phyloP scores from a whole-genome alignment of 129 eudicot genomes.

The Flaveria ramosissima region DNA sequence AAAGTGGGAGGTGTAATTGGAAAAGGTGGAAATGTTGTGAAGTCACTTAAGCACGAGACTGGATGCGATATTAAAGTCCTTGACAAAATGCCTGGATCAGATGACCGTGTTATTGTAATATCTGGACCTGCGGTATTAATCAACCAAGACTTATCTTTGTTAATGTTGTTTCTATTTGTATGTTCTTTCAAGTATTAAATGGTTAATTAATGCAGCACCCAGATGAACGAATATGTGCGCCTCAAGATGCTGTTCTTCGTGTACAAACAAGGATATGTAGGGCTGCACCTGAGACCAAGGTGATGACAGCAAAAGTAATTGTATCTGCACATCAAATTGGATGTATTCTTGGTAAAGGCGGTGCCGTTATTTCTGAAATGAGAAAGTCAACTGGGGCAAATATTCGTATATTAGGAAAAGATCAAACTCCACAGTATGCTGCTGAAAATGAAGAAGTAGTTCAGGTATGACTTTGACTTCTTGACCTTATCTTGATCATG shows the following conservation, averaged over 20 bases:
- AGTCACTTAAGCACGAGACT: constrained; percentile 83
- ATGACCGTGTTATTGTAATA: constrained; percentile 81
- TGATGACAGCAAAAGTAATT: constrained; percentile 59
- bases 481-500: not conserved
- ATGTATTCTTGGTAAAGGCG: constrained; percentile 91
- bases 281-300: constrained; percentile 74
- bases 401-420: constrained; percentile 83
- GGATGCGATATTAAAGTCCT: constrained; percentile 93
- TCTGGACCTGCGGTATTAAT: constrained; percentile 87
- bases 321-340: constrained; percentile 89
- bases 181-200: not conserved
- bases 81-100: constrained; percentile 57
- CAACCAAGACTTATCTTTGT: constrained; percentile 21
- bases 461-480: constrained; percentile 52
- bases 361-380: constrained; percentile 86
- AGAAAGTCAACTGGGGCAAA: constrained; percentile 87
- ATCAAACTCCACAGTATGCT: constrained; percentile 74
- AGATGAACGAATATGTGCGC: constrained; percentile 73
- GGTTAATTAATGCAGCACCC: constrained; percentile 54
- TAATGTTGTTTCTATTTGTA: not conserved
- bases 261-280: constrained; percentile 76
- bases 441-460: constrained; percentile 87
- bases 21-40: constrained; percentile 76
- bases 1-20: constrained; percentile 96
- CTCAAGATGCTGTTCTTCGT: constrained; percentile 90